Base-by-base conservation (phyloP, 169 alveolate genomes). In the Cryptosporidium muris region DNA sequence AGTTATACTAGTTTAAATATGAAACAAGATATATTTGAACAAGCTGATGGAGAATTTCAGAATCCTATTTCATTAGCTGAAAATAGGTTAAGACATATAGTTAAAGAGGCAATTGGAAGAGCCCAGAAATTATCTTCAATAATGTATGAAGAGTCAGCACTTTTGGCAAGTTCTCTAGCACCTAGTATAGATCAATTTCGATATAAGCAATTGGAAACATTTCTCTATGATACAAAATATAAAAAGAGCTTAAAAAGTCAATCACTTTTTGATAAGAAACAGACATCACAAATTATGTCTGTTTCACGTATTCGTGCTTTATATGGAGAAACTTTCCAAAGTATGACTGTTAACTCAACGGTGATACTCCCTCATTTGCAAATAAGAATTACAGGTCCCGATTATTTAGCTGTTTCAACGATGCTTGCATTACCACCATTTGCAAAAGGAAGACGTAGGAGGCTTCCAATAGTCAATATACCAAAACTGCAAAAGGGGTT, bases 381-480 rank as follows among this genome's bases (percentile, higher is more conserved):
- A 36, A 60, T 74, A 45, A 74, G 63, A 51, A 62, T 54, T 8
- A 74, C 85, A 2, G 85, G 85, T 2, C 85, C 85, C 36, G 85
- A 74, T n/a, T 37, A 42, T 49, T 52, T 74, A 8, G 85, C 68
- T 9, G 85, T 74, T 25, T 74, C 85, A 14, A 43, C 85, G 6
- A 74, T 74, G 85, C 62, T 74, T 14, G 54, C 85, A 3, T 63
- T 74, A 7, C 85, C 85, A 47, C 85, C 85, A 16, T 74, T 74
- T 47, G n/a, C 47, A 14, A 74, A 74, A 64, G 45, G 34, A 7
- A 68, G 60, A 11, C 40, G 85, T 16, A 74, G 36, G 43, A 74
- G 36, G 49, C 49, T 74, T 2, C 85, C 85, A 6, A 45, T 74
- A 34, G 60, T 74, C 4, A 74, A 58, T 52, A 74, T 74, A 25